Evolutionary conservation across 768 basidiomycete genomes (phyloP), one percentile per base, ranked within the genome.

Genomic region (Termitomyces sp.): DNA sequence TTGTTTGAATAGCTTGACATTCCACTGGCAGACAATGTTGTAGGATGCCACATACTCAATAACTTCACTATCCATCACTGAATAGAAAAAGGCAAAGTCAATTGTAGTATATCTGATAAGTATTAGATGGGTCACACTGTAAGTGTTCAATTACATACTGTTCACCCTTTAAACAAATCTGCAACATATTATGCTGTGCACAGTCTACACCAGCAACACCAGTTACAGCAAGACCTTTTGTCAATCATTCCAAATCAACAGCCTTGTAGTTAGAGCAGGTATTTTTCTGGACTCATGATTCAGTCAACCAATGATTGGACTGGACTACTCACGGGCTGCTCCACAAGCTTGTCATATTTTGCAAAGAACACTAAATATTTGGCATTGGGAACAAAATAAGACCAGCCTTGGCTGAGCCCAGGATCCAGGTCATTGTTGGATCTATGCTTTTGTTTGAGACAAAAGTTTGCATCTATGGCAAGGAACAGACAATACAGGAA

Each of bases 11-110:
- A 71, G 53, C 20, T 66, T 52, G 0, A 53, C 52, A 20, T 47
- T 50, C 68, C 68, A 72, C 27, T 70, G 68, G 41, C 70, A 70
- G 0, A 63, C 68, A 44, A 73, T 68, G 46, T 73, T 68, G 48
- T 73, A 73, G 0, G 68, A 68, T 2, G 67, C 51, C 22, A 68
- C 60, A 3, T 70, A n/a, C 16, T 45, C 20, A 0, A 50, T 38
- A 3, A 61, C 9, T 0, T 36, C 18, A 22, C 44, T 36, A n/a
- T 20, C 18, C 9, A 15, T 22, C 1, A 68, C n/a, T 40, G 50
- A 57, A 4, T 2, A 57, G 65, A 10, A 58, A 62, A 42, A 73
- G 64, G 3, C 70, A 55, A 45, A 62, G 73, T 44, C 33, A n/a
- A 25, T 48, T 16, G 27, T 39, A 10, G 11, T n/a, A 1, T 6